These are phyloP conservation scores for Thermothielavioides terrestris DNA, from an alignment of 495 filamentous ascomycete genomes.

Conservation along the genomic window DNA sequence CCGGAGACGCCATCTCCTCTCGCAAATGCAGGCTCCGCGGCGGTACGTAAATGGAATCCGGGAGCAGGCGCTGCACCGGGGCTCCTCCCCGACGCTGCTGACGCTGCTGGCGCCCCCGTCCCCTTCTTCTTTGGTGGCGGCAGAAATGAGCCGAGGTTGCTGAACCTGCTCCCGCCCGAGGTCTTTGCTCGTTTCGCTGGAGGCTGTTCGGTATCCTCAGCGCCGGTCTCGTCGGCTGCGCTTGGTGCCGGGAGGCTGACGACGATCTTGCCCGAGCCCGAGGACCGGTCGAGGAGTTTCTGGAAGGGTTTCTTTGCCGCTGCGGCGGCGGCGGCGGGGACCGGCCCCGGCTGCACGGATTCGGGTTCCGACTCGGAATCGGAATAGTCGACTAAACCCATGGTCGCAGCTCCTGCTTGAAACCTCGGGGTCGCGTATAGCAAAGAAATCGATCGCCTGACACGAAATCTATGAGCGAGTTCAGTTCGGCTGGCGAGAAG, in stretches of 20 bases:
- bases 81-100: constrained; percentile 17
- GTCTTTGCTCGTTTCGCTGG: constrained; percentile 63
- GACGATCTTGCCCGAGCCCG: constrained; percentile 56
- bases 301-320: constrained; percentile 50
- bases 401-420: constrained; percentile 23
- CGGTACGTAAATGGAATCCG: constrained; percentile 69
- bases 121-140: constrained; percentile 67
- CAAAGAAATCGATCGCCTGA: not conserved
- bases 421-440: not conserved
- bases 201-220: constrained; percentile 45
- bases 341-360: constrained; percentile 34
- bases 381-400: constrained; percentile 75
- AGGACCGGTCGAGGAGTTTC: constrained; percentile 68
- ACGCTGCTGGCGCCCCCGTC: constrained; percentile 12
- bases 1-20: constrained; percentile 37
- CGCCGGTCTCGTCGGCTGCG: constrained; percentile 27
- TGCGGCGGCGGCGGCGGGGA: constrained; percentile 26
- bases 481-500: too few species aligned
- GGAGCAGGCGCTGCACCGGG: constrained; percentile 33
- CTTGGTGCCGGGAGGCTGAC: constrained; percentile 52
- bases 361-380: constrained; percentile 75
- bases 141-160: constrained; percentile 77
- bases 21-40: constrained; percentile 67
- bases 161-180: constrained; percentile 47
- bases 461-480: too few species aligned